These are phyloP conservation scores for Trifolium subterraneum DNA, from an alignment of 306 rosid species.

Conservation along the genomic window DNA sequence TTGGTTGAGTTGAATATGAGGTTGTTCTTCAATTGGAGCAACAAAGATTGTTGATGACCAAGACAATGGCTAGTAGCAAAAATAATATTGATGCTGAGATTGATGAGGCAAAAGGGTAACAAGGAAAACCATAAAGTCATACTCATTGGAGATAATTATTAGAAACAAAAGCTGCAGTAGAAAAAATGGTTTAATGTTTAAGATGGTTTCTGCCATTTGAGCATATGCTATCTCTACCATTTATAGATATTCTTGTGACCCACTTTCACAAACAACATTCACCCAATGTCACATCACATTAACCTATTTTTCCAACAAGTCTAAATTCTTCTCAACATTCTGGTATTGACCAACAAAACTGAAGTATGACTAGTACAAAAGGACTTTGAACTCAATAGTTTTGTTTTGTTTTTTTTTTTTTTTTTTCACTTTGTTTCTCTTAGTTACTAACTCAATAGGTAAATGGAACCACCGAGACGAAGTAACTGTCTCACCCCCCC, in stretches of 20 bases:
- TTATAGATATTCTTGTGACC: background rate
- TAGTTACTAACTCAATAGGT: no score
- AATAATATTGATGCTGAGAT: background rate
- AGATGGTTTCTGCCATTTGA: background rate
- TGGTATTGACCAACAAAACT: background rate
- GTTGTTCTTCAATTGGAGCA: conserved; percentile 3
- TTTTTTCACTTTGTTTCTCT: no score
- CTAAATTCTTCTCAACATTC: background rate
- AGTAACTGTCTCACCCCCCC: no score
- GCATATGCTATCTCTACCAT: background rate
- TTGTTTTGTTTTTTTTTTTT: no score
- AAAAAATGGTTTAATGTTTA: background rate
- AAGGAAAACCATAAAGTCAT: background rate
- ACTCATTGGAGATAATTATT: background rate
- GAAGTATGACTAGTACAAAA: background rate
- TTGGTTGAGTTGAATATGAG: conserved; percentile 3
- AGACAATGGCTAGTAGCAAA: background rate
- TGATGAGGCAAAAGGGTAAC: conserved; percentile 5
- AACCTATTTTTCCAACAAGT: background rate
- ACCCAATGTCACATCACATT: background rate
- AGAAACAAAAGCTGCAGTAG: background rate
- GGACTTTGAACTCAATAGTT: no score
- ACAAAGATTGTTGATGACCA: conserved; percentile 9
- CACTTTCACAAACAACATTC: background rate
- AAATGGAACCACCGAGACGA: no score